Evolutionary conservation across 1,284 basidiomycete species (phyloP).

Genomic region (Blastosporella zonata): DNA sequence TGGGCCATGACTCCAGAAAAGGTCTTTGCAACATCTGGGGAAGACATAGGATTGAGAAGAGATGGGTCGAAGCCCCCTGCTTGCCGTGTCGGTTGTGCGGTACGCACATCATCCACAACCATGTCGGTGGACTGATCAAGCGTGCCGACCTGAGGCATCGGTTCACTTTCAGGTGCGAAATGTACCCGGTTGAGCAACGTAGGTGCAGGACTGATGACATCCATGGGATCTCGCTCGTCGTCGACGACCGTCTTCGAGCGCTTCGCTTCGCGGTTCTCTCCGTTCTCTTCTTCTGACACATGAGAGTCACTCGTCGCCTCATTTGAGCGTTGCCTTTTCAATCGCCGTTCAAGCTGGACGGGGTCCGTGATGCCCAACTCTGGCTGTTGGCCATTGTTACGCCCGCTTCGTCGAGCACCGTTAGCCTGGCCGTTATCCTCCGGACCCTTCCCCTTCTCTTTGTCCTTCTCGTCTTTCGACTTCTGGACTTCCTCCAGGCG

Average conservation of each 20-base stretch:
- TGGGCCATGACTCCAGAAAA: conserved; percentile 4
- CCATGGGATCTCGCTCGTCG: conserved; percentile 43
- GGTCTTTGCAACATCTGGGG: conserved; percentile 26
- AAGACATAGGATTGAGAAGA: conserved; percentile 54
- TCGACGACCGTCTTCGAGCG: conserved; percentile 50
- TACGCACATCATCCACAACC: conserved; percentile 31
- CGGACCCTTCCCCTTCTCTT: conserved; percentile 38
- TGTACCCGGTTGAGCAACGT: conserved; percentile 38
- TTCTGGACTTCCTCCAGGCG: conserved; percentile 60
- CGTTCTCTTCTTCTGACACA: conserved; percentile 52
- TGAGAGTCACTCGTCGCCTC: conserved; percentile 53
- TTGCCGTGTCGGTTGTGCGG: conserved; percentile 24
- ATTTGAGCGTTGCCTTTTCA: conserved; percentile 70
- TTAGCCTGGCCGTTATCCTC: conserved; percentile 27
- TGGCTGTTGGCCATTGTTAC: conserved; percentile 68
- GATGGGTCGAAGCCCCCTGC: conserved; percentile 50
- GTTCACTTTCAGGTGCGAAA: conserved; percentile 35
- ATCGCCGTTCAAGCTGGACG: conserved; percentile 62
- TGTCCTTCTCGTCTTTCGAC: conserved; percentile 46
- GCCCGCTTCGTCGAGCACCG: conserved; percentile 61
- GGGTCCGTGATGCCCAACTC: conserved; percentile 73
- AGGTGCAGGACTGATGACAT: conserved; percentile 36
- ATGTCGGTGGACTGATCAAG: conserved; percentile 20
- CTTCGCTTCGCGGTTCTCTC: conserved; percentile 45
- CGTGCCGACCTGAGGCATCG: conserved; percentile 9